These are phyloP conservation scores for Austroboletus eburneus DNA, from an alignment of 768 basidiomycete genomes.

Conservation along the genomic window DNA sequence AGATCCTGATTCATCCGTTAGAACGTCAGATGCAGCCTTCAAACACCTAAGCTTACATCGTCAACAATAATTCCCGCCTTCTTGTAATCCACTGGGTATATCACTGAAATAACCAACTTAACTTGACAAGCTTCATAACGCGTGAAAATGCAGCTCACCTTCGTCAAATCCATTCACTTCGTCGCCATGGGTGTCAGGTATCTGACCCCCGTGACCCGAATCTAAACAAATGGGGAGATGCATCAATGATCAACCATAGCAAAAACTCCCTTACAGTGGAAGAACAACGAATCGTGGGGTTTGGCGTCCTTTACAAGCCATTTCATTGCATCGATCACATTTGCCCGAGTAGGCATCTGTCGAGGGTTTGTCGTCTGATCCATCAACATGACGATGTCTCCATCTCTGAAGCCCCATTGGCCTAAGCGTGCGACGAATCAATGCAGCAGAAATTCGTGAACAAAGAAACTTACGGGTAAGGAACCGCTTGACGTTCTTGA, in stretches of 20 bases:
- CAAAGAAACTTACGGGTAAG: slow-evolving; percentile 46
- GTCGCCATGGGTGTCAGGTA: slow-evolving; percentile 71
- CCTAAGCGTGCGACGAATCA: slow-evolving; percentile 21
- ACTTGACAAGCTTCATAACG: neutral
- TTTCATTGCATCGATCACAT: slow-evolving; percentile 55
- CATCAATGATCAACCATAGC: neutral
- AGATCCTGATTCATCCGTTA: slow-evolving; percentile 28
- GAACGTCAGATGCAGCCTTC: neutral
- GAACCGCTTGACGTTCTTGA: slow-evolving; percentile 64
- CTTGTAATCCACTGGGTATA: slow-evolving; percentile 88
- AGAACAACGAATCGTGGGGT: slow-evolving; percentile 70
- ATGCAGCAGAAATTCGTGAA: neutral
- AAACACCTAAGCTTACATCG: slow-evolving; percentile 44
- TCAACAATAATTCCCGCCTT: slow-evolving; percentile 74
- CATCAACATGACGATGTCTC: slow-evolving; percentile 55
- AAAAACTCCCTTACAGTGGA: slow-evolving; percentile 49
- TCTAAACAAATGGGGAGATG: slow-evolving; percentile 38
- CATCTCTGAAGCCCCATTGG: slow-evolving; percentile 44
- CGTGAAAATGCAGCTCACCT: slow-evolving; percentile 35
- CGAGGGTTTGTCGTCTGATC: slow-evolving; percentile 43
- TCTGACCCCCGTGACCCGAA: slow-evolving; percentile 96
- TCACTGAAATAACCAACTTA: slow-evolving; percentile 42
- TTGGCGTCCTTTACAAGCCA: slow-evolving; percentile 69
- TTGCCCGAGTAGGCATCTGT: slow-evolving; percentile 46
- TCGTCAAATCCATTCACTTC: slow-evolving; percentile 80